A percentile compares a stretch with the other conserved stretches of the same genome.
Evolutionary conservation across 2,329 filamentous ascomycete species (phyloP).

Genomic region (Pestalotiopsis sp.): DNA sequence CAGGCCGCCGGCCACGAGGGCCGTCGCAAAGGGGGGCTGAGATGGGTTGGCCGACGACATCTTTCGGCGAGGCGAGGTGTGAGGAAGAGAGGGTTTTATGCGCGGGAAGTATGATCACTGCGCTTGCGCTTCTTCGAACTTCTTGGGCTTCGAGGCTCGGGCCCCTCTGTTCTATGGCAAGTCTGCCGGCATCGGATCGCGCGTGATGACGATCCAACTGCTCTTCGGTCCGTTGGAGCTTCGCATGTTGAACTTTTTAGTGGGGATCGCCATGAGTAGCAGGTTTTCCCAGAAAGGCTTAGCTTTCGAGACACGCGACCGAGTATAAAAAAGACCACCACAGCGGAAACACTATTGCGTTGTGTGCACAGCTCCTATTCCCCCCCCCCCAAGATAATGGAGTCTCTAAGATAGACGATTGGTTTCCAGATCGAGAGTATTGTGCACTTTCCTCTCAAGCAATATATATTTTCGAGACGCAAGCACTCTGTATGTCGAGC

Average conservation of each 20-base stretch:
- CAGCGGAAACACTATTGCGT: too few relatives aligned
- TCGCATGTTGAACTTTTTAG: background rate
- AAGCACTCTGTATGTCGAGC: too few relatives aligned
- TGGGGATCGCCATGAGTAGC: background rate
- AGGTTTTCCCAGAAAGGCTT: background rate
- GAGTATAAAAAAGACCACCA: background rate
- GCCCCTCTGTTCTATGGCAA: background rate
- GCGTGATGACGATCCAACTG: background rate
- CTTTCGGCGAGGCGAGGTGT: constrained; percentile 6
- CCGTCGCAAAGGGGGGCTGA: constrained; percentile 54
- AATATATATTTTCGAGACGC: too few relatives aligned
- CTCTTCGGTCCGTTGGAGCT: background rate
- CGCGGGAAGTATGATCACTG: background rate
- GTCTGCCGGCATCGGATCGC: constrained; percentile 9
- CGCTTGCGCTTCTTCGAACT: background rate
- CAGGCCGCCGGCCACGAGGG: constrained; percentile 78
- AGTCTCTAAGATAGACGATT: too few relatives aligned
- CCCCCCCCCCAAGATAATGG: too few relatives aligned
- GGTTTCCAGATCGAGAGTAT: too few relatives aligned
- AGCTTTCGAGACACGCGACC: background rate
- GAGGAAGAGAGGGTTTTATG: background rate
- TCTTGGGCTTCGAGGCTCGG: constrained; percentile 4
- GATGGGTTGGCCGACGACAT: constrained; percentile 19
- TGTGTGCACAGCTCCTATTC: too few relatives aligned
- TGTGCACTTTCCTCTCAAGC: too few relatives aligned